Evolutionary conservation across 768 basidiomycete genomes (phyloP).

Genomic region (Suillus tomentosus): DNA sequence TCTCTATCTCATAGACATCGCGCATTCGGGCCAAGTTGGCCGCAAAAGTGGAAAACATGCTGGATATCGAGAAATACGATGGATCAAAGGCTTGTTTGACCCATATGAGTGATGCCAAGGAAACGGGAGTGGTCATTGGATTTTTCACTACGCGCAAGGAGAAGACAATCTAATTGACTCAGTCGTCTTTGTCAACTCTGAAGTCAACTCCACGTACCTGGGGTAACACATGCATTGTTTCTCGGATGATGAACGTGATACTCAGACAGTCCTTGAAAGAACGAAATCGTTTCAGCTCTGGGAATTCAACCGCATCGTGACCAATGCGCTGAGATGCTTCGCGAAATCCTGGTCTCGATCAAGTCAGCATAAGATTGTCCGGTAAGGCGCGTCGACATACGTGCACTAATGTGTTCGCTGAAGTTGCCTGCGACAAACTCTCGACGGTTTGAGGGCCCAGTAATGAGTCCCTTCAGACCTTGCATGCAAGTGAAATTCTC

Average conservation of each 20-base stretch:
- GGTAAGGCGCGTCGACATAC: slow-evolving; percentile 37
- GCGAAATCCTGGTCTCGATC: slow-evolving; percentile 31
- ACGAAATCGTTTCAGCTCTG: slow-evolving; percentile 34
- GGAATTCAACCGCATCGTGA: slow-evolving; percentile 40
- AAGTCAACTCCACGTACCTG: not conserved
- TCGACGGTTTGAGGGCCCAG: slow-evolving; percentile 47
- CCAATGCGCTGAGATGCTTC: slow-evolving; percentile 32
- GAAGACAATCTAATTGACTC: not conserved
- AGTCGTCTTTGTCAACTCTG: not conserved
- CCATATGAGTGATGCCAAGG: slow-evolving; percentile 62
- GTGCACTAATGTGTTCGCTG: slow-evolving; percentile 48
- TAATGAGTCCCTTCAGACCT: slow-evolving; percentile 61
- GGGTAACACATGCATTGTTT: slow-evolving; percentile 59
- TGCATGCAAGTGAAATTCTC: slow-evolving; percentile 61
- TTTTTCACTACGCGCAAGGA: not conserved
- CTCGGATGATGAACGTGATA: slow-evolving; percentile 47
- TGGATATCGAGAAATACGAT: slow-evolving; percentile 54
- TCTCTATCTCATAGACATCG: slow-evolving; percentile 60
- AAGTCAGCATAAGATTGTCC: not conserved
- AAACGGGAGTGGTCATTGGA: slow-evolving; percentile 61
- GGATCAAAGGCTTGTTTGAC: slow-evolving; percentile 53
- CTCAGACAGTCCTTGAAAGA: slow-evolving; percentile 29
- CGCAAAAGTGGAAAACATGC: slow-evolving; percentile 52
- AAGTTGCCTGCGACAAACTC: slow-evolving; percentile 74
- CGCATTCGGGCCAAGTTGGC: slow-evolving; percentile 53